Evolutionary conservation across 805 yeast genomes (phyloP).

Genomic region (Huiozyma naganishii): DNA sequence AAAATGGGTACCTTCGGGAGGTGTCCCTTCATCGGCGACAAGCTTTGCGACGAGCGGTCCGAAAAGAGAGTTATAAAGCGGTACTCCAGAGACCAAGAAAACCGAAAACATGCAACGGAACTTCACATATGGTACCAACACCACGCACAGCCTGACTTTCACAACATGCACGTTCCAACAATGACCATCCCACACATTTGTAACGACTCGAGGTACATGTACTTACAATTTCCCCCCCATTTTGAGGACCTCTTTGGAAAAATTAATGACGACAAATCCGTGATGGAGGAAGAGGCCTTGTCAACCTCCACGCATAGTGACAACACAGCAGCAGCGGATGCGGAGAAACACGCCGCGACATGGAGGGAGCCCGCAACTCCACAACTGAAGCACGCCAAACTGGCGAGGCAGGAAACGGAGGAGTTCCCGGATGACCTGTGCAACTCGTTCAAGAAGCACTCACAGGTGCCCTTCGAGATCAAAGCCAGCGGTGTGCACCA

Average conservation of each 20-base stretch:
- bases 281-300: not conserved
- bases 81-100: slow-evolving; percentile 22
- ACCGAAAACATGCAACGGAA: slow-evolving; percentile 23
- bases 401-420: slow-evolving; percentile 24
- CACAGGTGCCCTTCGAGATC: slow-evolving; percentile 24
- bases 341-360: slow-evolving; percentile 27
- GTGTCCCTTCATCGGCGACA: slow-evolving; percentile 71
- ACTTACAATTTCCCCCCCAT: too few species aligned
- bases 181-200: slow-evolving; percentile 18
- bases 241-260: too few species aligned
- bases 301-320: not conserved
- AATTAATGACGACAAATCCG: not conserved
- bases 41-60: slow-evolving; percentile 20
- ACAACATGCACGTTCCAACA: slow-evolving; percentile 4
- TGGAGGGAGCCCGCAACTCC: slow-evolving; percentile 19
- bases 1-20: slow-evolving; percentile 42
- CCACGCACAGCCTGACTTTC: slow-evolving; percentile 15
- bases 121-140: slow-evolving; percentile 23
- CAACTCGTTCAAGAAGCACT: slow-evolving; percentile 10
- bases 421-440: slow-evolving; percentile 25
- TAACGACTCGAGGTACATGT: slow-evolving; percentile 9
- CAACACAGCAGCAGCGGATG: not conserved
- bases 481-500: slow-evolving; percentile 30
- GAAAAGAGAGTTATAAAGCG: slow-evolving; percentile 24
- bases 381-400: slow-evolving; percentile 5